Base-by-base conservation (phyloP, 768 basidiomycete species). In the Polyporus arcularius region DNA sequence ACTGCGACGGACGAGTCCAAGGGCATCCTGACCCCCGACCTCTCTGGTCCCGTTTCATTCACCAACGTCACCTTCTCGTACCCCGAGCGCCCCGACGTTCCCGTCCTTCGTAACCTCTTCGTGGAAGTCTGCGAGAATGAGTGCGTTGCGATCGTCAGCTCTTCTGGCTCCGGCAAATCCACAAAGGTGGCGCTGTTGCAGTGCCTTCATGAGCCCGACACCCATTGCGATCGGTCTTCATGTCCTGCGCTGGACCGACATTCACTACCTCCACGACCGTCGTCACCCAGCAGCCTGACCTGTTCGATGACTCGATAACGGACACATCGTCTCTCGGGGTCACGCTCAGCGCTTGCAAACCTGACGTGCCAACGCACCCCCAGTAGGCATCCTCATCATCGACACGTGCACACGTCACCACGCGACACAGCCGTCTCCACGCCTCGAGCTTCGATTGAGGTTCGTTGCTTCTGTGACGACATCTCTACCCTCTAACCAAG, bases 401-500 rank as follows among this genome's bases (percentile, higher is more conserved):
- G 96, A 98, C 71, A 96, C 98, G 71, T 97, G 95, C n/a, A n/a
- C 71, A 98, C 96, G n/a, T 88, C 86, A 45, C 92, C 96, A 4
- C 76, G 97, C 60, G 96, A 98, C 71, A 78, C 84, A 1, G 85
- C 85, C n/a, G n/a, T n/a, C n/a, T n/a, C n/a, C n/a, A n/a, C n/a
- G n/a, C n/a, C n/a, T n/a, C n/a, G n/a, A n/a, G n/a, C n/a, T n/a
- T n/a, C n/a, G n/a, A n/a, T n/a, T n/a, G n/a, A n/a, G n/a, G n/a
- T n/a, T n/a, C n/a, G n/a, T n/a, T n/a, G n/a, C n/a, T n/a, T n/a
- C n/a, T n/a, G n/a, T n/a, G n/a, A n/a, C n/a, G n/a, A n/a, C n/a
- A n/a, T n/a, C n/a, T n/a, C n/a, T n/a, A n/a, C n/a, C n/a, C n/a
- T n/a, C n/a, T n/a, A n/a, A n/a, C n/a, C n/a, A n/a, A n/a, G n/a